A percentile compares a stretch with the other conserved stretches of the same genome.
These are phyloP conservation scores for Hirschioporus abietinus DNA, from an alignment of 768 basidiomycete genomes.

Conservation along the genomic window DNA sequence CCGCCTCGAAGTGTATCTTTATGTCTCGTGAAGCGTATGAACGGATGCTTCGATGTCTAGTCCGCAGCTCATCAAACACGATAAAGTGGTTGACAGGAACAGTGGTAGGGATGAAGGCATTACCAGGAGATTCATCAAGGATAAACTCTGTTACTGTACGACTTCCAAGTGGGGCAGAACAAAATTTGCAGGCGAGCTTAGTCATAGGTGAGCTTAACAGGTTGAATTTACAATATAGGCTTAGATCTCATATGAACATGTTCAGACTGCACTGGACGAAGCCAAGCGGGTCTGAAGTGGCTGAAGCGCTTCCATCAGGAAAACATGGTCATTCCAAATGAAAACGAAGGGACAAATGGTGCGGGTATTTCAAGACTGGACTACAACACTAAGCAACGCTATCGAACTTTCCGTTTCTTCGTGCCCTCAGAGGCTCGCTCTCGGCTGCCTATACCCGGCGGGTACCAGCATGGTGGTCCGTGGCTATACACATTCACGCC, in stretches of 20 bases:
- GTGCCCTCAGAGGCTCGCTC: conserved; percentile 5
- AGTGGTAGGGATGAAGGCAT: conserved; percentile 21
- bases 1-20: neutral
- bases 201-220: conserved; percentile 17
- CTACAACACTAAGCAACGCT: conserved; percentile 20
- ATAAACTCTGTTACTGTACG: conserved; percentile 17
- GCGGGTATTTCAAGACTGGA: conserved; percentile 14
- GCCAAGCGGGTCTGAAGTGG: conserved; percentile 23
- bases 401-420: neutral
- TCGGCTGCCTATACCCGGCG: conserved; percentile 18
- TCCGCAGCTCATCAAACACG: conserved; percentile 4
- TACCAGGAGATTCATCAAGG: conserved; percentile 12
- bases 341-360: neutral
- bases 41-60: neutral
- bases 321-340: neutral
- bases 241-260: neutral
- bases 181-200: conserved; percentile 14
- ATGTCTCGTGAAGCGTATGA: neutral
- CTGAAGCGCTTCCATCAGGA: conserved; percentile 7
- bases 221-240: neutral
- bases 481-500: neutral
- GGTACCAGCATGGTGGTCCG: conserved; percentile 11
- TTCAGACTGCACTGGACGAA: conserved; percentile 28
- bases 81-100: conserved; percentile 22
- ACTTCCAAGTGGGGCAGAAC: conserved; percentile 11